Percentiles rank a stretch among this genome's conserved stretches.
Conservation (phyloP, 331 rosid species). For the Ulmus americana region DNA sequence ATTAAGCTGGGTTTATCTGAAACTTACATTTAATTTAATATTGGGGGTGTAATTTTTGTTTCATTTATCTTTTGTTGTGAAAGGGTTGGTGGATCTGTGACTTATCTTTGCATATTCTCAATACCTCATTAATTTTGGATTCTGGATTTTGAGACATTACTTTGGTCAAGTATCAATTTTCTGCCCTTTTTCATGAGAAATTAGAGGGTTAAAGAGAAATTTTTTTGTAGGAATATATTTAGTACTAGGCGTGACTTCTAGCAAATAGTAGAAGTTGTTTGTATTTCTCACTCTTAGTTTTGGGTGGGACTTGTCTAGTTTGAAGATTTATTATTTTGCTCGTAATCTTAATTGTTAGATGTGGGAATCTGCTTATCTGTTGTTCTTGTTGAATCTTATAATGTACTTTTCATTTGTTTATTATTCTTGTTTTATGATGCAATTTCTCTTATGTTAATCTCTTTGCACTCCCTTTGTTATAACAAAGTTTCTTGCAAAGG, state of each 20-base stretch:
- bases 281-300: not conserved
- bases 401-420: not conserved
- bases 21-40: slow-evolving; percentile 2
- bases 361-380: not conserved
- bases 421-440: not conserved
- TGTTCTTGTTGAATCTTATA: not conserved
- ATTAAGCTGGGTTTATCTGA: slow-evolving; percentile 7
- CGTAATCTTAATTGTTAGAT: not conserved
- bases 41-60: slow-evolving; percentile 5
- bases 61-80: not conserved
- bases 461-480: slow-evolving; percentile 4
- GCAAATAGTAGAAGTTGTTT: not conserved
- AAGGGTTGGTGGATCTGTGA: slow-evolving; percentile 16
- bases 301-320: slow-evolving; percentile 1
- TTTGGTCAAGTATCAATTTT: not conserved
- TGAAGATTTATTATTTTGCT: not conserved
- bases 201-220: not conserved
- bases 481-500: not conserved
- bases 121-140: not conserved
- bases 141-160: not conserved
- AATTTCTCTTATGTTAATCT: not conserved
- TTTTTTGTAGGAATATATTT: not conserved
- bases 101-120: slow-evolving; percentile 1
- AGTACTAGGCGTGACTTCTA: not conserved
- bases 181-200: not conserved